A percentile compares a stretch with the other conserved stretches of the same genome.
phyloP scores from a whole-genome alignment of 202 grass and related monocot genomes.

The Panicum hallii region DNA sequence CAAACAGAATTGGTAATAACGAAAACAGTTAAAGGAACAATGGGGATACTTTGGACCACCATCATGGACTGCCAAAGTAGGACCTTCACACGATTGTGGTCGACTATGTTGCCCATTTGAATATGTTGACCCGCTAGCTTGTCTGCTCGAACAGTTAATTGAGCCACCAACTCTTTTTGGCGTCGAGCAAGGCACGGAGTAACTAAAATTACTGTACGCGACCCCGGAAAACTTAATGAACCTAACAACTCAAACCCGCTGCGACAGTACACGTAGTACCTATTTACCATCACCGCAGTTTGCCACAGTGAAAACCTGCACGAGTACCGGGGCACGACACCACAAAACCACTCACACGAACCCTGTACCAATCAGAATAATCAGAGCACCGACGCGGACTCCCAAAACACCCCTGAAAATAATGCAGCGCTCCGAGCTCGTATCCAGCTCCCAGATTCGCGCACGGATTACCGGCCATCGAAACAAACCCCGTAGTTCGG shows the following conservation, averaged over 20 bases:
- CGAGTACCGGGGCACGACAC: conserved; percentile 43
- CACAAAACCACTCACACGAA: conserved; percentile 16
- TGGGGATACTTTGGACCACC: not conserved
- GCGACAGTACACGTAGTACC: conserved; percentile 31
- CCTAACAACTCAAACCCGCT: conserved; percentile 42
- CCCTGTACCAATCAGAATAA: conserved; percentile 36
- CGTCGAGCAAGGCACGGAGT: conserved; percentile 16
- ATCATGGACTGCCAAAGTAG: not conserved
- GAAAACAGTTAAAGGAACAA: not conserved
- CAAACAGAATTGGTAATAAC: not conserved
- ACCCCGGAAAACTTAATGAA: conserved; percentile 41
- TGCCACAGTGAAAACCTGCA: conserved; percentile 37
- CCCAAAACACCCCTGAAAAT: not conserved
- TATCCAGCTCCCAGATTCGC: not conserved
- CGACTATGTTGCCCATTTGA: conserved; percentile 11
- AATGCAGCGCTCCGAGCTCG: not conserved
- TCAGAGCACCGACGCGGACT: conserved; percentile 29
- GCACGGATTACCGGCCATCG: not conserved
- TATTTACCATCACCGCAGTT: conserved; percentile 41
- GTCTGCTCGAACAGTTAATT: conserved; percentile 42
- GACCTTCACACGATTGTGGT: conserved; percentile 2
- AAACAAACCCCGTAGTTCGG: not conserved
- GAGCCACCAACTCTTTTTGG: conserved; percentile 44
- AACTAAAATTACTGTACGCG: conserved; percentile 47
- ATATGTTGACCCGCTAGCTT: conserved; percentile 31